These are phyloP conservation scores for Hordeum pubiflorum DNA, from an alignment of 202 grass and related monocot species.

Conservation along the genomic window DNA sequence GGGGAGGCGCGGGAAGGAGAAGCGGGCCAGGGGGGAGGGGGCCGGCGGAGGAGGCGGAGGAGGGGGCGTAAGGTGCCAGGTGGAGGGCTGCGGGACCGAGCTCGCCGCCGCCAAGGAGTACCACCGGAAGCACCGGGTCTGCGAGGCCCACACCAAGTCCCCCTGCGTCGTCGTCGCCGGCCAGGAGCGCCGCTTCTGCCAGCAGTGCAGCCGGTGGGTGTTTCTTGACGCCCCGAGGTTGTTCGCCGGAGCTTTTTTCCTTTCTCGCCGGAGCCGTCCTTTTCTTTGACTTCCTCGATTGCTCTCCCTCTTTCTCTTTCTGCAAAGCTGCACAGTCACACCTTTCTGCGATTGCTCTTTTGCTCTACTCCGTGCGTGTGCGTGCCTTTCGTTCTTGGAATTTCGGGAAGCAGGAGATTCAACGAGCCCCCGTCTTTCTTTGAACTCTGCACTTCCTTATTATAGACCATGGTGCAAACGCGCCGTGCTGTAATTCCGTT, in stretches of 20 bases:
- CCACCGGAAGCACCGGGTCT: conserved; percentile 95
- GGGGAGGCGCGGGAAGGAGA: conserved; percentile 40
- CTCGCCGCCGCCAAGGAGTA: conserved; percentile 79
- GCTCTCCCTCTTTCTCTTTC: neutral
- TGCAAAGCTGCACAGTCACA: neutral
- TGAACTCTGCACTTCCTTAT: neutral
- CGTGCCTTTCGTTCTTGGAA: neutral
- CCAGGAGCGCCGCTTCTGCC: conserved; percentile 91
- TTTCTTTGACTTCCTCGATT: neutral
- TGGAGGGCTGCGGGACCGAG: conserved; percentile 77
- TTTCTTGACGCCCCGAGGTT: neutral
- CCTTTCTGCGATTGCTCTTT: conserved; percentile 11
- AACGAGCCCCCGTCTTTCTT: neutral
- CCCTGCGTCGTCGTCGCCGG: conserved; percentile 81
- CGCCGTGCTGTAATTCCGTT: neutral
- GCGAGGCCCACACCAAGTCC: conserved; percentile 82
- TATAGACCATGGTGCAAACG: neutral
- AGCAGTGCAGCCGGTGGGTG: conserved; percentile 93
- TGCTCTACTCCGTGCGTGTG: neutral
- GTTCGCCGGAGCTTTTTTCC: neutral
- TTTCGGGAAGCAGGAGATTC: neutral
- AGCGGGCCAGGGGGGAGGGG: conserved; percentile 44
- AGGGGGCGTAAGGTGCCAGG: conserved; percentile 63
- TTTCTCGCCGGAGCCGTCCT: neutral
- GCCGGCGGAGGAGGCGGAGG: neutral